These are phyloP conservation scores for Parathielavia hyrcaniae DNA, from an alignment of 495 filamentous ascomycete species.

Conservation along the genomic window DNA sequence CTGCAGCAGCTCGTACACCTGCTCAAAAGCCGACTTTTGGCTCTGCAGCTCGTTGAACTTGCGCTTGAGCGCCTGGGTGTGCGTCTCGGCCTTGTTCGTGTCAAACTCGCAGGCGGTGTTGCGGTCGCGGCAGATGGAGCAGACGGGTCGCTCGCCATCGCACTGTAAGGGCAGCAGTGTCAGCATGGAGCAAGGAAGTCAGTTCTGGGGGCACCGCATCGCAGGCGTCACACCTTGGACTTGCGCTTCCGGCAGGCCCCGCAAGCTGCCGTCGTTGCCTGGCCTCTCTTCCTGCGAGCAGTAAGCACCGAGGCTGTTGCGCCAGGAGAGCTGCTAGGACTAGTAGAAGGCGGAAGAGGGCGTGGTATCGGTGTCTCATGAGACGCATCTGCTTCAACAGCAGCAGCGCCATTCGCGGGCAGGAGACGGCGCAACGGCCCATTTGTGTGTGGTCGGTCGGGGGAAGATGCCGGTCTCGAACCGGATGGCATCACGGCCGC, in stretches of 20 bases:
- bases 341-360: background rate
- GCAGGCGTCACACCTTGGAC: conserved; percentile 41
- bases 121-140: conserved; percentile 33
- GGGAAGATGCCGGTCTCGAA: conserved; percentile 9
- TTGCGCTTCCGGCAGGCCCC: conserved; percentile 51
- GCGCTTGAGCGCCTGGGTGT: conserved; percentile 39
- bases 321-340: background rate
- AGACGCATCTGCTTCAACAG: background rate
- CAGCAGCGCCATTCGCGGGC: conserved; percentile 6
- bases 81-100: conserved; percentile 36
- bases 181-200: background rate
- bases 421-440: conserved; percentile 19
- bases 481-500: background rate
- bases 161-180: conserved; percentile 24
- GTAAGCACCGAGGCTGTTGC: conserved; percentile 1
- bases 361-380: background rate
- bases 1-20: conserved; percentile 34
- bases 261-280: conserved; percentile 48
- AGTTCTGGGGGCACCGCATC: background rate
- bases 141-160: conserved; percentile 35
- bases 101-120: conserved; percentile 36
- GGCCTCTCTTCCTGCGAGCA: conserved; percentile 29
- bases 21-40: conserved; percentile 32
- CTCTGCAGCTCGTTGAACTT: conserved; percentile 35
- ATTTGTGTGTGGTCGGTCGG: conserved; percentile 3